Evolutionary conservation across 805 yeast species (phyloP), one percentile per base, ranked within the genome.

Genomic region (Candida tibetensis): DNA sequence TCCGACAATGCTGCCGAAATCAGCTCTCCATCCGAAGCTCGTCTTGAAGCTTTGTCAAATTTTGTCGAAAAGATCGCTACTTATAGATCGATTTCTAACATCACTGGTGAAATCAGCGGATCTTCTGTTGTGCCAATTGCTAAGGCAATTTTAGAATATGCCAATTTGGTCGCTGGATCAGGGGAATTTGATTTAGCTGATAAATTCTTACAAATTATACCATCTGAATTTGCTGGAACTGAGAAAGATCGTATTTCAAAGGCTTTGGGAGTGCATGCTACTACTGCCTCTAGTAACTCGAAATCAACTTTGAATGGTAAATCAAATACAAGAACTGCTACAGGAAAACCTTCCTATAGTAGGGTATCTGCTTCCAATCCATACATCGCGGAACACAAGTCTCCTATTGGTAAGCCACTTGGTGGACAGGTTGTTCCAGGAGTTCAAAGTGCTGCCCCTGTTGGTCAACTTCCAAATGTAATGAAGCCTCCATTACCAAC

Each of bases 171-270:
- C 40, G 83, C 95, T 3, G 79, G 88, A 18, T 80, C 74, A 54
- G 98, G 97, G 18, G 80, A 85, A 46, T 81, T 87, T 50, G 95
- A 83, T 7, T 67, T 91, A 48, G 97, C 98, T 1, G 74, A 70
- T 41, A 76, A 73, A 47, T 78, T 85, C 48, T 72, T 91, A 55
- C 69, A 71, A 31, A 69, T 83, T 43, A 69, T 93, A 52, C 95
- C 98, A 9, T 78, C 76, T 31, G 79, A 79, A 37, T 78, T 81
- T 49, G 85, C 83, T 30, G 86, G 82, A 17, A 51, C 67, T 16
- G 96, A 87, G 53, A 85, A 82, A 59, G 90, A 85, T 46, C 81
- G 99, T 51, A 81, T 91, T 14, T 46, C 71, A 32, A 79, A 77
- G 49, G 95, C 95, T 33, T 59, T 61, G 4, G 32, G 57, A 4